These are phyloP conservation scores for Mortierella sp. DNA, from an alignment of 371 early-diverging fungal species.

Conservation along the genomic window DNA sequence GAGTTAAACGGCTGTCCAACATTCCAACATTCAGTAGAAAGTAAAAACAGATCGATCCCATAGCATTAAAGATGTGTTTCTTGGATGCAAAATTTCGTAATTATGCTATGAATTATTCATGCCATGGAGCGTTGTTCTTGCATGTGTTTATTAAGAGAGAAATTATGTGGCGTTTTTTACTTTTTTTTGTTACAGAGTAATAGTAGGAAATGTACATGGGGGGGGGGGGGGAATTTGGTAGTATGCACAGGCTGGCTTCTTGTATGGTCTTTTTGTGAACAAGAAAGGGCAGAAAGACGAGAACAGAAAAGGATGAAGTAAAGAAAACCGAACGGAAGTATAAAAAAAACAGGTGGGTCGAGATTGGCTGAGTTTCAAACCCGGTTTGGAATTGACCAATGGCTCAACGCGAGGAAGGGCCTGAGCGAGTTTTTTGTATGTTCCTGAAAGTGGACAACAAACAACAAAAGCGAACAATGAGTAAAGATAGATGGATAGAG, in stretches of 20 bases:
- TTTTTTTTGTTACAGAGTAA: neutral
- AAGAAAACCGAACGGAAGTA: neutral
- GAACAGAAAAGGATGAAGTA: neutral
- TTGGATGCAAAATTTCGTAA: neutral
- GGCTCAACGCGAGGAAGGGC: neutral
- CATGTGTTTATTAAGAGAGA: neutral
- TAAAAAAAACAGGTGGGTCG: neutral
- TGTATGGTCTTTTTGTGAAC: neutral
- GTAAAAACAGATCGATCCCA: neutral
- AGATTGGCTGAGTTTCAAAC: slow-evolving; percentile 30
- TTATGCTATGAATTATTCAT: neutral
- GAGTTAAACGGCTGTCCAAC: neutral
- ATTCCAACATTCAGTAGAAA: neutral
- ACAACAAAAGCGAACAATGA: neutral
- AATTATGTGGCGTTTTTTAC: neutral
- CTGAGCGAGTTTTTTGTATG: slow-evolving; percentile 11
- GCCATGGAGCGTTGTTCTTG: no score
- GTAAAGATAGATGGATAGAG: neutral
- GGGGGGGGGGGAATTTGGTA: no score
- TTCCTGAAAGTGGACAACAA: neutral
- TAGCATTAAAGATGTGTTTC: neutral
- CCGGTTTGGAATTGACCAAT: slow-evolving; percentile 14
- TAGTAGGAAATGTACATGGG: neutral
- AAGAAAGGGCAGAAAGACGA: neutral
- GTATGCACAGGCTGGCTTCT: neutral